Evolutionary conservation across 371 early-diverging fungal genomes (phyloP), one percentile per base, ranked within the genome.

Genomic region (Rhizomucor pusillus): DNA sequence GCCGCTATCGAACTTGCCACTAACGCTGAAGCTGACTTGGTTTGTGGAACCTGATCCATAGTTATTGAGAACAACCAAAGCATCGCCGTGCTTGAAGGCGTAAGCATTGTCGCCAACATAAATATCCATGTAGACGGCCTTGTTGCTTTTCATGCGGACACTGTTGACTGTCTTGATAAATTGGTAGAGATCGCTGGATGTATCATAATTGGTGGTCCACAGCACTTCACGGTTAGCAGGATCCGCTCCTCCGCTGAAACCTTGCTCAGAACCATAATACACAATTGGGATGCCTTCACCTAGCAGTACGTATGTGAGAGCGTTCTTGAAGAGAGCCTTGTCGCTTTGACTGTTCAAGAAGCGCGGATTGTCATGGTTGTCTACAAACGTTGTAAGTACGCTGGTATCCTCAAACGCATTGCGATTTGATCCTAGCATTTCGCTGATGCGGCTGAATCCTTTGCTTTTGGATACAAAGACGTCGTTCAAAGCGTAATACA

Each of bases 241-340:
- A 50, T 75, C 75, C 9, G 40, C 50, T 22, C 66, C 66, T 20
- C 75, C 75, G 10, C 41, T 52, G 65, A 58, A 72, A 3, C 50
- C 61, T 61, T 72, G 72, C 35, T 75, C 75, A n/a, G 69, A 62
- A 18, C 75, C 75, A 52, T 71, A 68, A 43, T 71, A 75, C 22
- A 69, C 25, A 5, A 60, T 52, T 20, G 72, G 70, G 33, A 75
- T 71, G 14, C 75, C 75, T 37, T 57, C 63, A 9, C 55, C 55
- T 45, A 73, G 43, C 13, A 69, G 25, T 18, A 57, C 47, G 40
- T 66, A 64, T 1, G 75, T 52, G 1, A 77, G 41, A 1, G 77
- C 77, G 43, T 77, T 77, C 59, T 65, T 60, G 23, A 62, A 46
- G 9, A 64, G 59, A 20, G 57, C 20, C 2, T 47, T 48, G 33